Evolutionary conservation across 805 yeast species (phyloP).

Genomic region (Wickerhamomyces sydowiorum): DNA sequence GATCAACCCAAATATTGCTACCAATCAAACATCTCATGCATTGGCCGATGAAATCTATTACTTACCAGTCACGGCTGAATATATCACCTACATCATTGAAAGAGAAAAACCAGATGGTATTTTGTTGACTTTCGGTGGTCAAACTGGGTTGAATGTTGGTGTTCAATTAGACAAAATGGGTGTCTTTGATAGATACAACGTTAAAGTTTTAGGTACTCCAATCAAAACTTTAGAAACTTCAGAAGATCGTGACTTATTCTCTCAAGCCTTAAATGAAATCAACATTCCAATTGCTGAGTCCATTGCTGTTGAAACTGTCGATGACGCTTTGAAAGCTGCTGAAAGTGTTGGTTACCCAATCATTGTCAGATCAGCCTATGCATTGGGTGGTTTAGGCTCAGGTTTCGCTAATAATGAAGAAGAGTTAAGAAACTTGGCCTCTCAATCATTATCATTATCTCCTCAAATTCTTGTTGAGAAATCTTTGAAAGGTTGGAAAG

Average conservation of each 20-base stretch:
- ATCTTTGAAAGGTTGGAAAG: slow-evolving; percentile 98
- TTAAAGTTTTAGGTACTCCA: slow-evolving; percentile 96
- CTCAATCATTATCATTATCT: slow-evolving; percentile 83
- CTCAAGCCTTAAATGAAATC: slow-evolving; percentile 92
- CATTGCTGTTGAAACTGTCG: slow-evolving; percentile 89
- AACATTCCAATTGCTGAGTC: slow-evolving; percentile 96
- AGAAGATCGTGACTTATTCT: slow-evolving; percentile 95
- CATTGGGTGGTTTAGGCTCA: slow-evolving; percentile 96
- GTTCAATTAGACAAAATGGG: slow-evolving; percentile 94
- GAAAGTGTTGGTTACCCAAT: slow-evolving; percentile 86
- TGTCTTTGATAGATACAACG: slow-evolving; percentile 81
- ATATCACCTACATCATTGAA: slow-evolving; percentile 90
- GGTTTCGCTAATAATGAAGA: slow-evolving; percentile 85
- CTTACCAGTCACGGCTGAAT: slow-evolving; percentile 95
- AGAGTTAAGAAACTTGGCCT: slow-evolving; percentile 81
- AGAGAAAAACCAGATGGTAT: slow-evolving; percentile 97
- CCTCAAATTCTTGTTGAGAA: slow-evolving; percentile 96
- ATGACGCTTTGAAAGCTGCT: slow-evolving; percentile 92
- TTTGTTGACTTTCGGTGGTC: slow-evolving; percentile 96
- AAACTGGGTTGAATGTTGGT: slow-evolving; percentile 95
- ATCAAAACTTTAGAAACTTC: slow-evolving; percentile 92
- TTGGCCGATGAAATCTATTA: slow-evolving; percentile 94
- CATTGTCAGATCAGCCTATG: slow-evolving; percentile 95
- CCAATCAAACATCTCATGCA: slow-evolving; percentile 93
- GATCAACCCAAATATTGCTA: slow-evolving; percentile 94